Evolutionary conservation across 192 early-diverging fungal genomes (phyloP), one percentile per base, ranked within the genome.

Genomic region (Umbelopsis sp.): DNA sequence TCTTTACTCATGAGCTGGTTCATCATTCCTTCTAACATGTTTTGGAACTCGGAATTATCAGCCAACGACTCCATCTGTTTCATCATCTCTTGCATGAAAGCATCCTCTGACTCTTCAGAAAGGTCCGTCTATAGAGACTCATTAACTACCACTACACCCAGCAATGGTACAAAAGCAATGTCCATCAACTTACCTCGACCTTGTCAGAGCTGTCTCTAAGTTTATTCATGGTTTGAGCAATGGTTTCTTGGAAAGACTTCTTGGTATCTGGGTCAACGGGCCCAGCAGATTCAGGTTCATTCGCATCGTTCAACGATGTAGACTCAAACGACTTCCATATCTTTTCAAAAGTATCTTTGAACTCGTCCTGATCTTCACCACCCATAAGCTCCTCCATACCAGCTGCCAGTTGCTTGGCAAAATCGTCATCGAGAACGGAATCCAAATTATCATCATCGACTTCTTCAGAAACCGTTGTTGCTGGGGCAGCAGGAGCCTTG

Each of bases 1-100:
- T 98, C 96, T 73, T 95, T 96, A 45, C 91, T 91, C 90, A 97
- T 93, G 38, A 99, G 80, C 80, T 97, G 88, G 47, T 93, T 87
- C 86, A 99, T 93, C 75, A 98, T 90, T 17, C 88, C 88, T 71
- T 94, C 94, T 7, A 98, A 88, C 70, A 96, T 85, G 29, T 91
- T 85, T 70, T 96, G 91, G 75, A 98, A 92, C 59, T 95, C 92
- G 2, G 88, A 87, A 59, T 84, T 86, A 29, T 79, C 77, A 25
- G 77, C 88, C 83, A 96, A 83, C 1, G 45, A 65, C 51, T 84
- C 82, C 85, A 96, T 86, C 72, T 94, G 91, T 47, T 93, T 92
- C 91, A 97, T 92, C 73, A 93, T 88, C 49, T 91, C 94, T 26
- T 86, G 84, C 75, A 89, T 83, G 45, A 87, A 72, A 22, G 78